These are phyloP conservation scores for Cyphellophora attinorum DNA, from an alignment of 2,329 filamentous ascomycete genomes.

Conservation along the genomic window DNA sequence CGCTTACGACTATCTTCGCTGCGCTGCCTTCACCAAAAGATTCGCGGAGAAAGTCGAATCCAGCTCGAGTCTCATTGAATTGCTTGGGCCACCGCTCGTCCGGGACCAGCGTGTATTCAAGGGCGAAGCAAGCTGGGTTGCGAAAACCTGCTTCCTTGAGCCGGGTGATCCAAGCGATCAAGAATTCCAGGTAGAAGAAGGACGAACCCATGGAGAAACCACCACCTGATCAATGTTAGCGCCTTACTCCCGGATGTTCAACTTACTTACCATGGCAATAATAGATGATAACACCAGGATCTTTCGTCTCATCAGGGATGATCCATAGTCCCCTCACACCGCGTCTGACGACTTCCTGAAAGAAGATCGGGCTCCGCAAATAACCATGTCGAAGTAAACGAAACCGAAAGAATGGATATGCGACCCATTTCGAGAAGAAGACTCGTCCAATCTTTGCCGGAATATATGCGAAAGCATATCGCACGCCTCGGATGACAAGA, in stretches of 20 bases:
- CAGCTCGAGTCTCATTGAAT: conserved; percentile 58
- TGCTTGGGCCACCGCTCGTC: conserved; percentile 65
- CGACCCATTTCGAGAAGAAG: conserved; percentile 67
- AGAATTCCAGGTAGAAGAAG: conserved; percentile 78
- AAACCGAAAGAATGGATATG: conserved; percentile 64
- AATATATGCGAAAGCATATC: conserved; percentile 66
- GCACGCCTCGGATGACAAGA: conserved; percentile 64
- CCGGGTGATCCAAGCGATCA: conserved; percentile 61
- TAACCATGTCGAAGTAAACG: conserved; percentile 66
- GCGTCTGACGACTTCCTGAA: conserved; percentile 48
- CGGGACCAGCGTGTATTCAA: conserved; percentile 74
- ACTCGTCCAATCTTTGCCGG: conserved; percentile 60
- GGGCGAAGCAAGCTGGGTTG: conserved; percentile 68
- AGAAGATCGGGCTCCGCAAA: conserved; percentile 51
- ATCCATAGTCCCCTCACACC: conserved; percentile 62
- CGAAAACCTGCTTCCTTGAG: conserved; percentile 55
- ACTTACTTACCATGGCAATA: conserved; percentile 62
- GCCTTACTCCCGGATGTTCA: neutral
- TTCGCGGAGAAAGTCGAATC: conserved; percentile 40
- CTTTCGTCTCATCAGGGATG: conserved; percentile 43
- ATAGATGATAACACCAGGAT: conserved; percentile 69
- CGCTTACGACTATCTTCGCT: conserved; percentile 57
- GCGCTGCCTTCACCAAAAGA: conserved; percentile 14
- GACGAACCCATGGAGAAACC: conserved; percentile 75
- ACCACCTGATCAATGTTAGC: conserved; percentile 40